phyloP scores from a whole-genome alignment of 768 basidiomycete species.

The Hemileccinum impolitum region DNA sequence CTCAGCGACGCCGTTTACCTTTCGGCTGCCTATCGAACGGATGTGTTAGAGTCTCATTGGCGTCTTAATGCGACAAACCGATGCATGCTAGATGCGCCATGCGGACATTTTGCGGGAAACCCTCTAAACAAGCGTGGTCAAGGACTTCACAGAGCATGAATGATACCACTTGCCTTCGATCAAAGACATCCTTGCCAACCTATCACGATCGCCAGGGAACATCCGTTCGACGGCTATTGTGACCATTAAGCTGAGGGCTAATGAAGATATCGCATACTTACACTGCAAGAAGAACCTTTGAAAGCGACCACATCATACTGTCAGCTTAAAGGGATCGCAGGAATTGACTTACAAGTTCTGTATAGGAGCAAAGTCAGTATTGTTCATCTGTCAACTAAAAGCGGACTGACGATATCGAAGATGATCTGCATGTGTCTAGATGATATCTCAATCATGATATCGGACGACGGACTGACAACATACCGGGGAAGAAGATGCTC shows the following conservation, averaged over 20 bases:
- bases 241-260: background rate
- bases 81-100: slow-evolving; percentile 94
- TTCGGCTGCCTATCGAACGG: slow-evolving; percentile 56
- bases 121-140: slow-evolving; percentile 48
- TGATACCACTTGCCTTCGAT: slow-evolving; percentile 66
- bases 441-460: background rate
- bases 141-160: background rate
- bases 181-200: slow-evolving; percentile 81
- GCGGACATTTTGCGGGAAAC: slow-evolving; percentile 77
- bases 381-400: background rate
- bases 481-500: slow-evolving; percentile 80
- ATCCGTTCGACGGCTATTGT: slow-evolving; percentile 74
- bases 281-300: slow-evolving; percentile 61
- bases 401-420: slow-evolving; percentile 73
- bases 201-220: slow-evolving; percentile 84
- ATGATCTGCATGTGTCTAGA: slow-evolving; percentile 85
- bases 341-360: slow-evolving; percentile 37
- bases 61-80: slow-evolving; percentile 34
- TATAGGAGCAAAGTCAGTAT: slow-evolving; percentile 13
- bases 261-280: slow-evolving; percentile 25
- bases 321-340: background rate
- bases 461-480: slow-evolving; percentile 10
- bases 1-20: slow-evolving; percentile 96
- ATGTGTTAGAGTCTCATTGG: background rate
- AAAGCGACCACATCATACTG: background rate